Evolutionary conservation across 1,284 basidiomycete genomes (phyloP), one percentile per base, ranked within the genome.

Genomic region (Cystobasidiaceae sp.): DNA sequence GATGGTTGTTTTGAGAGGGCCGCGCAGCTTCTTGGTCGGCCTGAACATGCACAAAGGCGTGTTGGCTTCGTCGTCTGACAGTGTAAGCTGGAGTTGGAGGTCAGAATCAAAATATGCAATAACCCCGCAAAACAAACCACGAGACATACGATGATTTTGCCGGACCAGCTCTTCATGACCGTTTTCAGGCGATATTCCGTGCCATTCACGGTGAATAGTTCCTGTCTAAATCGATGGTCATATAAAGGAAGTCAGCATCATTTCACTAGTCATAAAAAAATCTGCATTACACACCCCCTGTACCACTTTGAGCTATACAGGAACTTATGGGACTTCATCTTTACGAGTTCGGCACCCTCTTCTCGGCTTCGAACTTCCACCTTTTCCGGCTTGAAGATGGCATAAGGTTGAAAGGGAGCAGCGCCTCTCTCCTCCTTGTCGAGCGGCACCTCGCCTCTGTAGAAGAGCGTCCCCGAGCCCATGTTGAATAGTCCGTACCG

Each of bases 131-230:
- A 9, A 8, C 27, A 30, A 19, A 9, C 15, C 30, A 15, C n/a
- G n/a, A 6, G 28, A 6, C 23, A 3, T 37, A 52, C 50, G 8
- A n/a, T 52, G n/a, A n/a, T 37, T 21, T 52, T 52, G 13, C 50
- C 50, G 2, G 50, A 34, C 50, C 50, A 52, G 50, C 50, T 50
- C 15, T 30, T 52, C 32, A 34, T 52, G 19, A 52, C 33, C 50
- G 25, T 19, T 7, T 34, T 32, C 5, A 52, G 15, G 30, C 50
- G 50, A 37, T 52, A 52, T 11, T 52, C 50, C n/a, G 50, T 52
- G 15, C n/a, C 50, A 3, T 19, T 23, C 19, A 33, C 28, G 2
- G 33, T 37, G 50, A 52, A 52, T 2, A 37, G 13, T 13, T 30
- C 27, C 9, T 32, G 50, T 25, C 50, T 52, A n/a, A 13, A 3